A percentile compares a stretch with the other conserved stretches of the same genome.
Conservation (phyloP, 305 asterid species). For the Fraxinus greggii region DNA sequence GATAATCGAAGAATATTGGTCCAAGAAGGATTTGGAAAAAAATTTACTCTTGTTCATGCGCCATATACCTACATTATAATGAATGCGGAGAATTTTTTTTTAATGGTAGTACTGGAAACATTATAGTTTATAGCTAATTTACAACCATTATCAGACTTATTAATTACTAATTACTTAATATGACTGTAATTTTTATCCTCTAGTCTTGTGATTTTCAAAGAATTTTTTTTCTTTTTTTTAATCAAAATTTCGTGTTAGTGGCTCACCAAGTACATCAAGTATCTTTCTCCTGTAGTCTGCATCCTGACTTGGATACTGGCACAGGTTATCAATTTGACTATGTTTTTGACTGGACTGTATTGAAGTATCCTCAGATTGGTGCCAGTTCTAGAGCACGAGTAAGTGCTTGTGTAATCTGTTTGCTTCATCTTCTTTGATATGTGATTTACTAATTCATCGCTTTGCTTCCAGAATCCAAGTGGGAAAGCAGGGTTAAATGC, state of each 20-base stretch:
- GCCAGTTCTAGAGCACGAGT: conserved; percentile 82
- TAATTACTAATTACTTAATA: background rate
- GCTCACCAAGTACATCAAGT: conserved; percentile 18
- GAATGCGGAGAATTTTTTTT: background rate
- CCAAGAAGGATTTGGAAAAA: background rate
- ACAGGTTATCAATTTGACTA: conserved; percentile 62
- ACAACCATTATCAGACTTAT: background rate
- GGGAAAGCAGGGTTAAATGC: conserved; percentile 47
- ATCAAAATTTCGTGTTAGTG: background rate
- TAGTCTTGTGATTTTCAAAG: background rate
- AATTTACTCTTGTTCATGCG: background rate
- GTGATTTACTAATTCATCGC: conserved; percentile 17
- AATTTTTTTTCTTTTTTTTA: conserved; percentile 3
- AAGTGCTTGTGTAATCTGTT: conserved; percentile 29
- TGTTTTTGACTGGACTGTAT: conserved; percentile 68
- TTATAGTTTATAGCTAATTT: background rate
- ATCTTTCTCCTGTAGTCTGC: conserved; percentile 18
- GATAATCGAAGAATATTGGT: background rate
- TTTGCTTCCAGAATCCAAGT: conserved; percentile 53
- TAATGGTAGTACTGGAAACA: background rate
- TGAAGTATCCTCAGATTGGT: conserved; percentile 73
- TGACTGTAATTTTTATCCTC: background rate
- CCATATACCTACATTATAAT: background rate
- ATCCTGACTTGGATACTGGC: conserved; percentile 18
- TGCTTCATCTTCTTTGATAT: conserved; percentile 15